Conservation (phyloP, 345 rosid species). For the Eucalyptus albens region DNA sequence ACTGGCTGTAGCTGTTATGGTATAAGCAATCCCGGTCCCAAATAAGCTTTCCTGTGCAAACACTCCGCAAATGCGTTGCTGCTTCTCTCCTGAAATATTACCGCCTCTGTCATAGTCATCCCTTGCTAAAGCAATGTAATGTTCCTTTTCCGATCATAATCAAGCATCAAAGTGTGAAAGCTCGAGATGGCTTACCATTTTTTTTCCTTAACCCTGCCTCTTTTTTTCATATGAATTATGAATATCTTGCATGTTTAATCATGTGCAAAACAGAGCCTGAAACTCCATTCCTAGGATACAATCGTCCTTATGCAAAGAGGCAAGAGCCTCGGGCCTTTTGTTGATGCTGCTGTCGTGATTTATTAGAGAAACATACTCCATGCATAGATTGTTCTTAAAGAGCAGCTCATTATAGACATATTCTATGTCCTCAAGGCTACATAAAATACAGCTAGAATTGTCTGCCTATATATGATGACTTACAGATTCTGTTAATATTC, state of each 20-base stretch:
- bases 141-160: not conserved
- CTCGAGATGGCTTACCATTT: not conserved
- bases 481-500: not conserved
- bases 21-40: constrained; percentile 30
- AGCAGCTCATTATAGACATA: not conserved
- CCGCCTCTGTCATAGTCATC: not conserved
- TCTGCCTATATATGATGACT: not conserved
- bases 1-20: constrained; percentile 35
- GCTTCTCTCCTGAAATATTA: constrained; percentile 19
- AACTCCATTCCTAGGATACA: not conserved
- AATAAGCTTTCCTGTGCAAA: constrained; percentile 19
- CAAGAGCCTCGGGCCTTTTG: not conserved
- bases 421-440: not conserved
- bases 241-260: not conserved
- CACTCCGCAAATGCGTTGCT: constrained; percentile 10
- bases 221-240: not conserved
- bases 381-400: not conserved
- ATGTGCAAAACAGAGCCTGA: not conserved
- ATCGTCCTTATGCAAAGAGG: not conserved
- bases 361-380: not conserved
- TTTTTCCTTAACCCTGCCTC: not conserved
- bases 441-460: not conserved
- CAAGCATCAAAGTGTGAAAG: not conserved
- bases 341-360: not conserved
- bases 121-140: not conserved